Conservation (phyloP, 306 rosid species). For the Neltuma alba region DNA sequence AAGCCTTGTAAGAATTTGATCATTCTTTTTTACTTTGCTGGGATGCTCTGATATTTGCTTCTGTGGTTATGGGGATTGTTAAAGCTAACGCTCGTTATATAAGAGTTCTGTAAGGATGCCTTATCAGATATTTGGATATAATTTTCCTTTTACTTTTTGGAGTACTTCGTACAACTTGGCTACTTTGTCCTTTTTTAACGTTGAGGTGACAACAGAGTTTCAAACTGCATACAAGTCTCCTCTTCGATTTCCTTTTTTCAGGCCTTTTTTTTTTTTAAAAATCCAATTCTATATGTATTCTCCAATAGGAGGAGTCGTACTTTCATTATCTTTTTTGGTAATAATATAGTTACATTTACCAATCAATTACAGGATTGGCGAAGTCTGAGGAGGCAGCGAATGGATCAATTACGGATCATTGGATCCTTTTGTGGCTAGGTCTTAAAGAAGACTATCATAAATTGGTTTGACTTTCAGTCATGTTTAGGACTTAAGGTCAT, state of each 20-base stretch:
- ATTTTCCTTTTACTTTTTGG: not conserved
- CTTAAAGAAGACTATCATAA: constrained; percentile 19
- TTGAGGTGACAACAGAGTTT: constrained; percentile 6
- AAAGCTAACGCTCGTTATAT: not conserved
- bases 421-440: not conserved
- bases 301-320: not conserved
- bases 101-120: not conserved
- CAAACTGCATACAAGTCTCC: not conserved
- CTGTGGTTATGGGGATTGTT: not conserved
- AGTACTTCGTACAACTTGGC: not conserved
- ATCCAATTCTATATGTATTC: not conserved
- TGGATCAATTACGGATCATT: constrained; percentile 23
- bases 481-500: constrained; percentile 39
- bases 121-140: not conserved
- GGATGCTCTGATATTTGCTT: constrained; percentile 21
- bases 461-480: constrained; percentile 39
- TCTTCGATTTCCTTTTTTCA: not conserved
- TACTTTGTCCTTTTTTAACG: not conserved
- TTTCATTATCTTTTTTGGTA: constrained; percentile 4
- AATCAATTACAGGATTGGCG: constrained; percentile 53
- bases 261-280: not conserved
- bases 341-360: constrained; percentile 23
- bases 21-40: constrained; percentile 17
- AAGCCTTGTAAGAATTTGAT: constrained; percentile 39
- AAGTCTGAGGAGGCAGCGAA: constrained; percentile 31